A percentile compares a stretch with the other conserved stretches of the same genome.
Evolutionary conservation across 2,329 filamentous ascomycete genomes (phyloP).

Genomic region (Bipolaris zeicola): DNA sequence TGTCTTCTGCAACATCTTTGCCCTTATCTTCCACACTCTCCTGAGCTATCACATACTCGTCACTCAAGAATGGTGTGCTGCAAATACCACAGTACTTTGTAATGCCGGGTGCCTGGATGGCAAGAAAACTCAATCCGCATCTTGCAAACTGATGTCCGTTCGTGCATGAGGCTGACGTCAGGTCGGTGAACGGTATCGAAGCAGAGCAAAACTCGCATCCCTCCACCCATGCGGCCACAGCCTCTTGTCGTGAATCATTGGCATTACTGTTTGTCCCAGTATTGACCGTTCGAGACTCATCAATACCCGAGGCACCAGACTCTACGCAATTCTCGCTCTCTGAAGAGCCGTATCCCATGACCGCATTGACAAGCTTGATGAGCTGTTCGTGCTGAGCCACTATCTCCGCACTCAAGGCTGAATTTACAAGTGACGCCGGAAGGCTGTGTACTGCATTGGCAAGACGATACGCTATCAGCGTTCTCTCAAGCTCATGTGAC

Average conservation of each 20-base stretch:
- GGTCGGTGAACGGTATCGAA: slow-evolving; percentile 55
- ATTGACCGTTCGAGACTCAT: not conserved
- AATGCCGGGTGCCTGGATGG: slow-evolving; percentile 60
- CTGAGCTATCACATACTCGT: slow-evolving; percentile 45
- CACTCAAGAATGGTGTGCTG: slow-evolving; percentile 55
- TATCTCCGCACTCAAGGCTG: slow-evolving; percentile 32
- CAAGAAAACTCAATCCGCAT: slow-evolving; percentile 60
- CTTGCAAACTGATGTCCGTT: slow-evolving; percentile 61
- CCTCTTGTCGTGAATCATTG: not conserved
- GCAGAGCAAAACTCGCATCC: slow-evolving; percentile 59
- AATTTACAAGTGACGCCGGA: slow-evolving; percentile 20
- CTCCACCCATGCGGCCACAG: slow-evolving; percentile 41
- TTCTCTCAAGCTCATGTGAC: slow-evolving; percentile 25
- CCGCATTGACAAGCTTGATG: slow-evolving; percentile 23
- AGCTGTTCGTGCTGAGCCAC: slow-evolving; percentile 27
- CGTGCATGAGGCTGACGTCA: slow-evolving; percentile 54
- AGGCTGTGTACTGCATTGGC: slow-evolving; percentile 28
- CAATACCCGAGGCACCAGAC: not conserved
- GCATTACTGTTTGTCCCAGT: not conserved
- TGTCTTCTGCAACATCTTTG: slow-evolving; percentile 7
- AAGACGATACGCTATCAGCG: slow-evolving; percentile 42
- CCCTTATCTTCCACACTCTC: slow-evolving; percentile 13
- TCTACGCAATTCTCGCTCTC: not conserved
- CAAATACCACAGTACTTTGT: slow-evolving; percentile 62
- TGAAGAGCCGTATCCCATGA: slow-evolving; percentile 11